Percentiles rank a stretch among this genome's conserved stretches.
Conservation (phyloP, 257 asterid genomes). For the Jasminum sambac region DNA sequence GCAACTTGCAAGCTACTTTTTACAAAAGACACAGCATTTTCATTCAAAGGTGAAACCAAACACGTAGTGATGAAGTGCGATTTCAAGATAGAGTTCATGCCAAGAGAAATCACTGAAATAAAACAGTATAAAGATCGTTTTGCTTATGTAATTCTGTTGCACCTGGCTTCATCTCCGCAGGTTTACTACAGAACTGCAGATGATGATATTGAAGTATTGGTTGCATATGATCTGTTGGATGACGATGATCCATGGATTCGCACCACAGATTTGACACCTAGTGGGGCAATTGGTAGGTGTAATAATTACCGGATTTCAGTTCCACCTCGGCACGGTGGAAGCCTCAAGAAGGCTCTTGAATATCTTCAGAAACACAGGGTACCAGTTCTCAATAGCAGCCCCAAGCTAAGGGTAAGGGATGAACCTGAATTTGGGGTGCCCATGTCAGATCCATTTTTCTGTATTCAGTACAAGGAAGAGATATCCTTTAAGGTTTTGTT, state of each 20-base stretch:
- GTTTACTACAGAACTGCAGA: constrained; percentile 81
- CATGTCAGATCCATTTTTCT: constrained; percentile 56
- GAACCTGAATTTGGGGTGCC: constrained; percentile 69
- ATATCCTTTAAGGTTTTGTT: constrained; percentile 62
- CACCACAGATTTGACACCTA: constrained; percentile 71
- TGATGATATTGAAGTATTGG: constrained; percentile 75
- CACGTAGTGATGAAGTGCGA: constrained; percentile 61
- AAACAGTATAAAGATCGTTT: constrained; percentile 34
- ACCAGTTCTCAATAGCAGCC: constrained; percentile 19
- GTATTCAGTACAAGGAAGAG: constrained; percentile 52
- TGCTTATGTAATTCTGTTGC: constrained; percentile 47
- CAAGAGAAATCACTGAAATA: constrained; percentile 69
- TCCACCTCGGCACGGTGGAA: constrained; percentile 50
- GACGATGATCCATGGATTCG: constrained; percentile 99
- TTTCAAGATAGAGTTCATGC: constrained; percentile 65
- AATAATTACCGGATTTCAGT: constrained; percentile 65
- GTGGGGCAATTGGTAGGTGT: constrained; percentile 85
- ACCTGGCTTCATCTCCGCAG: constrained; percentile 74
- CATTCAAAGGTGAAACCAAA: constrained; percentile 38
- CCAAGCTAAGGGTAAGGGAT: constrained; percentile 31
- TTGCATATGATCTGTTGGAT: constrained; percentile 74
- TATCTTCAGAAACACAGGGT: constrained; percentile 55
- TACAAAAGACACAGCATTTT: constrained; percentile 67
- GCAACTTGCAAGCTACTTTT: constrained; percentile 68
- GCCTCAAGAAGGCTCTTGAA: constrained; percentile 41